Percentiles rank a stretch among this genome's conserved stretches.
Conservation (phyloP, 108 stramenopile genomes). For the Aureococcus anophagefferens region DNA sequence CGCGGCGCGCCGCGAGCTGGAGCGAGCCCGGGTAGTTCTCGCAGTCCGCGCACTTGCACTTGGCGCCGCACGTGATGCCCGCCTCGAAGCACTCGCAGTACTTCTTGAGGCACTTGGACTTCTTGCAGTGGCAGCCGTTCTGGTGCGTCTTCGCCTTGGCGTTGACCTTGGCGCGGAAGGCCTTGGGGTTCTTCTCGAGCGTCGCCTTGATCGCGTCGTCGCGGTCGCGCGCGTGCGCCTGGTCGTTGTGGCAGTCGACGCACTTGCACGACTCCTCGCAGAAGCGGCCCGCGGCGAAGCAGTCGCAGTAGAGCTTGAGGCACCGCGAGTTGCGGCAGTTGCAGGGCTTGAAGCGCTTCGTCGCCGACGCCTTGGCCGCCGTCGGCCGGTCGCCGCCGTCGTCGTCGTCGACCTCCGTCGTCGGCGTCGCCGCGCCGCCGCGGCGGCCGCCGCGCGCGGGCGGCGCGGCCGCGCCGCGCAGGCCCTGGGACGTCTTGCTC, state of each 20-base stretch:
- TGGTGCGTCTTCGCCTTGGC: conserved; percentile 50
- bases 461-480: no score
- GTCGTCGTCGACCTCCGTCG: background rate
- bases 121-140: conserved; percentile 87
- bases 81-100: conserved; percentile 98
- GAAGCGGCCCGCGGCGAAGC: conserved; percentile 60
- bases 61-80: conserved; percentile 72
- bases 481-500: no score
- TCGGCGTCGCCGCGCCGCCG: no score
- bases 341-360: conserved; percentile 24
- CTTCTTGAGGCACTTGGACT: conserved; percentile 86
- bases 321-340: conserved; percentile 72
- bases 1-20: conserved; percentile 60
- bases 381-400: background rate
- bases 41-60: conserved; percentile 87
- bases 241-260: conserved; percentile 65
- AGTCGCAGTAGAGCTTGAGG: conserved; percentile 82
- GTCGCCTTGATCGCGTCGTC: conserved; percentile 78
- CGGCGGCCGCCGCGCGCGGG: no score
- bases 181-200: conserved; percentile 65
- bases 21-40: conserved; percentile 69
- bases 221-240: conserved; percentile 51
- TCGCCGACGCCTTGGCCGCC: no score
- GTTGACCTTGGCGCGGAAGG: conserved; percentile 56
- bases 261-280: conserved; percentile 86